These are phyloP conservation scores for Fraxinus baroniana DNA, from an alignment of 305 asterid genomes.

Conservation along the genomic window DNA sequence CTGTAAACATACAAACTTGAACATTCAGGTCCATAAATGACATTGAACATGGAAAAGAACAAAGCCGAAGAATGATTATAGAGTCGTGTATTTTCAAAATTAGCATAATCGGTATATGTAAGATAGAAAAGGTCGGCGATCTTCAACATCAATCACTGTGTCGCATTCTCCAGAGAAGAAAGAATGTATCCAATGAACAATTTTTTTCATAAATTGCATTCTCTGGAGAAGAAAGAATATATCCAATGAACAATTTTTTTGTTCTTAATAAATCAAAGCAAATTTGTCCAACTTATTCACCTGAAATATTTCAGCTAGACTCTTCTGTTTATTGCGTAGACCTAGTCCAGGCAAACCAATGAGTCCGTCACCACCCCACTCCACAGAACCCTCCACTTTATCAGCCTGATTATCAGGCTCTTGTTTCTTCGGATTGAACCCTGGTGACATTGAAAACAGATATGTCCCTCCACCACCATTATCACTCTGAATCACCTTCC, in stretches of 20 bases:
- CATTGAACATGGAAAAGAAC: background rate
- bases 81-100: background rate
- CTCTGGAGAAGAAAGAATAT: too few species aligned
- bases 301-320: conserved; percentile 87
- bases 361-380: conserved; percentile 4
- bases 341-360: conserved; percentile 12
- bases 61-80: background rate
- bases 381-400: background rate
- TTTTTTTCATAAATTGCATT: too few species aligned
- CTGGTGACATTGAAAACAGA: background rate
- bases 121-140: background rate
- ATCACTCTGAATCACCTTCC: too few species aligned
- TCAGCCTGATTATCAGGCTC: conserved; percentile 52
- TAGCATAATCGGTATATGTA: background rate
- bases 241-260: too few species aligned
- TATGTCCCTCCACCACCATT: too few species aligned
- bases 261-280: background rate
- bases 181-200: background rate
- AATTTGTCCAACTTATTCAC: conserved; percentile 31
- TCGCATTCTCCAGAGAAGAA: background rate
- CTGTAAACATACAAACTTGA: background rate
- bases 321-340: conserved; percentile 78
- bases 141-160: background rate
- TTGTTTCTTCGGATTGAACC: conserved; percentile 46
- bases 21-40: background rate